These are phyloP conservation scores for Balansia obtecta DNA, from an alignment of 2,329 filamentous ascomycete genomes.

Conservation along the genomic window DNA sequence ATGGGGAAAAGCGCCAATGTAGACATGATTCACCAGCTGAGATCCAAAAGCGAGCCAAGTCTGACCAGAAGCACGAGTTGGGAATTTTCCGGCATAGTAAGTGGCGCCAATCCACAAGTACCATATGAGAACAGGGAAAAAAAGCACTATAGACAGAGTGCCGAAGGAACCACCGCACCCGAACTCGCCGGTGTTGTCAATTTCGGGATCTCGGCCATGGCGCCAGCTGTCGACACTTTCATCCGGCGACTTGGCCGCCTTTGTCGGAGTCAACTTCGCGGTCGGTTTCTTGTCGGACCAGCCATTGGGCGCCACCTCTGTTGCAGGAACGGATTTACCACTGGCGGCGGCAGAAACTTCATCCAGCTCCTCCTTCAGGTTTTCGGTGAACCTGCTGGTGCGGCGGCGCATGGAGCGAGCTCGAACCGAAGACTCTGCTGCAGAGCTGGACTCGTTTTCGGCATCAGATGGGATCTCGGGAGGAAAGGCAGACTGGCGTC, in stretches of 20 bases:
- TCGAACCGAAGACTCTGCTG: constrained; percentile 28
- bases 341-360: constrained; percentile 20
- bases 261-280: background rate
- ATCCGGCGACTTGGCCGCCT: constrained; percentile 10
- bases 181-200: constrained; percentile 50
- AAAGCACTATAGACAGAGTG: constrained; percentile 72
- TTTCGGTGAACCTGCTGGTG: constrained; percentile 36
- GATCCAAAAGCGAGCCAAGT: constrained; percentile 56
- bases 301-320: constrained; percentile 12
- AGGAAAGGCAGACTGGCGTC: constrained; percentile 37
- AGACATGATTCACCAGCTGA: constrained; percentile 61
- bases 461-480: constrained; percentile 29
- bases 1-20: constrained; percentile 74
- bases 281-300: constrained; percentile 9
- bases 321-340: constrained; percentile 17
- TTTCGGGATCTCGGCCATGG: constrained; percentile 46
- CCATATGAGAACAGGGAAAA: constrained; percentile 93
- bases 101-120: constrained; percentile 98
- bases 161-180: constrained; percentile 89
- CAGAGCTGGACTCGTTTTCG: constrained; percentile 37
- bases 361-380: constrained; percentile 32
- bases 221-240: constrained; percentile 40
- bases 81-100: constrained; percentile 80
- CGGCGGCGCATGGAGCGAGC: constrained; percentile 30
- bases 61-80: constrained; percentile 52